These are phyloP conservation scores for Boletus vermiculosoides DNA, from an alignment of 768 basidiomycete genomes.

Conservation along the genomic window DNA sequence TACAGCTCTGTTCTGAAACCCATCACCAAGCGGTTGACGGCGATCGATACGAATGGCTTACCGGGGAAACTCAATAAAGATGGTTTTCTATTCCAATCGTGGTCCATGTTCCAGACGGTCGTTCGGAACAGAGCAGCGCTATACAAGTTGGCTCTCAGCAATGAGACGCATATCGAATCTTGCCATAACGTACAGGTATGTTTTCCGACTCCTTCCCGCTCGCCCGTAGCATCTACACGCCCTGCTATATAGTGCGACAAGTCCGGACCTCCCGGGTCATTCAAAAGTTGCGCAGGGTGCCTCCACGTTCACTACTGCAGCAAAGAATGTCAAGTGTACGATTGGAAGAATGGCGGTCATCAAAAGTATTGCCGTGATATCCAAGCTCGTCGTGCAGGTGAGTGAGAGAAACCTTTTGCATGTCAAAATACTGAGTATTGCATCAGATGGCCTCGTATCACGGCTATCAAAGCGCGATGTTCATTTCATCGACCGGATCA, in stretches of 20 bases:
- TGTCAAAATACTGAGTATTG: not conserved
- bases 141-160: conserved; percentile 2
- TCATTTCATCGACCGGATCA: conserved; percentile 26
- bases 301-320: conserved; percentile 32
- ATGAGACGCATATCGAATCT: conserved; percentile 18
- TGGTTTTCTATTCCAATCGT: conserved; percentile 18
- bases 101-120: conserved; percentile 22
- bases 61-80: conserved; percentile 14
- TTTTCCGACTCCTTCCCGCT: not conserved
- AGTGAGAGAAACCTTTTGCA: not conserved
- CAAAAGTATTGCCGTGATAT: conserved; percentile 27
- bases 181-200: conserved; percentile 29
- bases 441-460: conserved; percentile 21
- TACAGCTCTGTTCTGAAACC: conserved; percentile 21
- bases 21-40: conserved; percentile 13
- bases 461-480: conserved; percentile 23
- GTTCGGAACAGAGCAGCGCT: conserved; percentile 17
- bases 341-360: conserved; percentile 31
- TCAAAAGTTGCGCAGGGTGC: conserved; percentile 29
- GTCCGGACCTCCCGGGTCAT: conserved; percentile 24
- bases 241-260: conserved; percentile 21
- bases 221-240: not conserved
- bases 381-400: conserved; percentile 26
- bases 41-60: conserved; percentile 15
- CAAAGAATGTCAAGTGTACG: conserved; percentile 31